Evolutionary conservation across 2,329 filamentous ascomycete genomes (phyloP), one percentile per base, ranked within the genome.

Genomic region (Fusarium paranaense): DNA sequence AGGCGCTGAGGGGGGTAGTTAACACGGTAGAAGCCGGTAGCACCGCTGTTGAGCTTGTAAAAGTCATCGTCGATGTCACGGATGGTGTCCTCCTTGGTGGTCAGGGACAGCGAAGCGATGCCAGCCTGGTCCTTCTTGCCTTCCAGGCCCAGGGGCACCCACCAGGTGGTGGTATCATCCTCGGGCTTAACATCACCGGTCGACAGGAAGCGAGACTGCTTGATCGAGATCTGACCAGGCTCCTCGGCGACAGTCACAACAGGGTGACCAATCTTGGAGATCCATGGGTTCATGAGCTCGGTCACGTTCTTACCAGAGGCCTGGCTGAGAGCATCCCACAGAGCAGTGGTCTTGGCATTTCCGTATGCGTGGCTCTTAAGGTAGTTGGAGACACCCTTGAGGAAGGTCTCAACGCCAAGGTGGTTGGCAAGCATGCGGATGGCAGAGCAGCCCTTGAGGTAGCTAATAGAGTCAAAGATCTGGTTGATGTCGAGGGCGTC

Each of bases 401-500:
- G 87, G 88, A 99, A 99, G 1, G 90, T 93, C 79, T 98, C 91
- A 62, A 93, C 92, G 16, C 95, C 95, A 20, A 99, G 90, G 82
- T 98, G 94, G 78, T 93, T 92, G 77, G 95, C 96, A 78, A 99
- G 85, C 97, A 99, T 99, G 80, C 97, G 93, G 80, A 99, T 97
- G 69, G 97, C 94, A 3, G 96, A 98, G 85, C 95, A 97, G 38
- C 97, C 97, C 86, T 99, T 98, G 72, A 97, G 88, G 81, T 98
- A 99, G 84, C 94, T 97, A 84, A 99, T 98, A 81, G 93, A 90
- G 82, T 99, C 97, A 80, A 99, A 99, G 75, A 98, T 97, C 83
- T 99, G 97, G 83, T 98, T 97, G 74, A 98, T 95, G 78, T 98
- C 97, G 13, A 98, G 90, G 33, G 95, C 97, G 81, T 98, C 95